Conservation (phyloP, 192 early-diverging fungal genomes). For the Coemansia sp. region DNA sequence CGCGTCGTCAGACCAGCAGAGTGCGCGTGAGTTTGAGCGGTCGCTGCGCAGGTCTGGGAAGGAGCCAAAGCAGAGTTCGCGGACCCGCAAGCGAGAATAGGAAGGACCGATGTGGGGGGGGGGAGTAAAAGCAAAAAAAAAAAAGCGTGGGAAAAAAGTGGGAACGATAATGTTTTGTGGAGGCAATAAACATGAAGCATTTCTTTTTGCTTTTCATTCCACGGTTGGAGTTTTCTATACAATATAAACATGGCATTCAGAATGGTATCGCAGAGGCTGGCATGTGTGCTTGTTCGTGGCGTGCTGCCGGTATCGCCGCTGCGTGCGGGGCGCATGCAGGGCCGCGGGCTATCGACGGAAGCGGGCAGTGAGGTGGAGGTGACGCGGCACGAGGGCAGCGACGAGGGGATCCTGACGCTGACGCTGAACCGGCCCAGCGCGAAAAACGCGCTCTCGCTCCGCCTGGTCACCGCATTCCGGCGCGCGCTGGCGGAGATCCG, state of each 20-base stretch:
- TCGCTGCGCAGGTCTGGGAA: constrained; percentile 4
- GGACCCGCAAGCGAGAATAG: constrained; percentile 32
- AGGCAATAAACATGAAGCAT: too few species aligned
- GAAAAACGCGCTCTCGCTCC: constrained; percentile 87
- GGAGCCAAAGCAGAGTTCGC: constrained; percentile 1
- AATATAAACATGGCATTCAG: background rate
- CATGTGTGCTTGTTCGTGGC: background rate
- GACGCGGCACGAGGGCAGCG: constrained; percentile 17
- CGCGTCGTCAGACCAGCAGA: constrained; percentile 5
- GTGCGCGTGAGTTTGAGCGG: constrained; percentile 29
- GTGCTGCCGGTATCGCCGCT: background rate
- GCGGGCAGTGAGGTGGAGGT: constrained; percentile 13
- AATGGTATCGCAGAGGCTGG: background rate
- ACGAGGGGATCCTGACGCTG: constrained; percentile 74
- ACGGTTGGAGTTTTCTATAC: background rate
- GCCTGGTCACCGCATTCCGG: constrained; percentile 71
- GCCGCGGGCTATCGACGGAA: background rate
- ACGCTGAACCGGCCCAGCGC: constrained; percentile 81
- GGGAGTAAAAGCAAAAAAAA: too few species aligned
- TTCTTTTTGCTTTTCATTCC: background rate
- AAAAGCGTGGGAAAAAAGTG: background rate
- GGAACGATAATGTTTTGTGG: too few species aligned
- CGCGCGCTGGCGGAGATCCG: constrained; percentile 62
- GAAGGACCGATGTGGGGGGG: too few species aligned
- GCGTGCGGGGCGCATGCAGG: background rate